These are phyloP conservation scores for Sporothrix mexicana DNA, from an alignment of 2,329 filamentous ascomycete genomes.

Conservation along the genomic window DNA sequence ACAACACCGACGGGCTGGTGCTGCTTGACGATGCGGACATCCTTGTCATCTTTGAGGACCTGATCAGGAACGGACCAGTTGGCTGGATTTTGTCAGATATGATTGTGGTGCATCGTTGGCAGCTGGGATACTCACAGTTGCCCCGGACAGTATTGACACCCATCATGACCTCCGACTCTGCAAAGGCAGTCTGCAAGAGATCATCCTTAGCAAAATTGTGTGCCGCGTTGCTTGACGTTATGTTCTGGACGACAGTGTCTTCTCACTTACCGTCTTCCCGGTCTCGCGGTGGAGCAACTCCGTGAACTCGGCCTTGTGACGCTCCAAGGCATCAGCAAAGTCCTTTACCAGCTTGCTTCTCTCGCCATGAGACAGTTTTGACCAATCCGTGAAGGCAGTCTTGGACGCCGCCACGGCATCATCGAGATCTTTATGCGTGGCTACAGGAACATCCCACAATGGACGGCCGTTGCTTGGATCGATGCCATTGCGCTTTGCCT, in stretches of 20 bases:
- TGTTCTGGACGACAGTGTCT: neutral
- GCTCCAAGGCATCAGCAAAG: neutral
- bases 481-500: neutral
- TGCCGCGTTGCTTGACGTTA: neutral
- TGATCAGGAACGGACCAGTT: neutral
- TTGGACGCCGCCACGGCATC: neutral
- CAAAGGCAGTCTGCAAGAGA: neutral
- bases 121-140: neutral
- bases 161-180: neutral
- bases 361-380: neutral
- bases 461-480: neutral
- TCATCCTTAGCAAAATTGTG: neutral
- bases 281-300: neutral
- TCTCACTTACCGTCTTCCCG: neutral
- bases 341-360: neutral
- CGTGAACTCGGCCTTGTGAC: neutral
- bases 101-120: neutral
- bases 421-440: neutral
- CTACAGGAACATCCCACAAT: conserved; percentile 1
- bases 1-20: conserved; percentile 14
- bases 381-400: neutral
- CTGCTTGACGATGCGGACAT: conserved; percentile 34
- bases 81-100: neutral
- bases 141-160: neutral
- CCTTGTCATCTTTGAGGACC: neutral